Evolutionary conservation across 2,329 filamentous ascomycete species (phyloP), one percentile per base, ranked within the genome.

Genomic region (Niveomyces coronatus): DNA sequence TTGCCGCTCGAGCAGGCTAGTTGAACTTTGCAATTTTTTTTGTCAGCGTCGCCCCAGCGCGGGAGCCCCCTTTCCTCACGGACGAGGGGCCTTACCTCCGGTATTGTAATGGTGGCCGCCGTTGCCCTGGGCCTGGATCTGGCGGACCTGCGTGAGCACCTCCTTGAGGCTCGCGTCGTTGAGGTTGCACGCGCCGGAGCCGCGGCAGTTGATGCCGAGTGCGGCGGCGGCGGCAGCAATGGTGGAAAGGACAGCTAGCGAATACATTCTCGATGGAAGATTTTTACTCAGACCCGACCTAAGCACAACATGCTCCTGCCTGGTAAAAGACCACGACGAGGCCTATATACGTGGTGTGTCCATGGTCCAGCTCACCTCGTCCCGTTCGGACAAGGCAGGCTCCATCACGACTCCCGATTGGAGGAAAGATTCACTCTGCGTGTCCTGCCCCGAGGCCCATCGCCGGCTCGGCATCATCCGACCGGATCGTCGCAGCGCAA

Each of bases 131-230:
- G 39, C 41, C 13, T 41, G 35, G 13, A 45, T 35, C 14, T 44
- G 42, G 17, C 37, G 31, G 8, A 46, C 32, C 17, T 44, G 42
- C 9, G 33, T 40, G 11, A 41, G 26, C 13, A 46, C 39, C 4
- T 39, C 38, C 15, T 26, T 29, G 23, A 46, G 13, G 28, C 37
- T 41, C 15, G 45, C 44, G 14, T 44, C 22, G 29, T 44, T 47
- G 29, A 44, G 18, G 10, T 9, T 31, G 36, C 46, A 49, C 13
- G 19, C 32, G 18, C 37, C 44, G 5, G 47, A 47, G 26, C 41
- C 45, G 20, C 44, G 35, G 37, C 47, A 49, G 35, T 47, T 45
- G 18, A 43, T 46, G 20, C 45, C 47, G 2, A 44, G 39, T 0
- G 45, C 42, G 1, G 43, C 31, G 28, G 33, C 42, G 17, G 22